phyloP scores from a whole-genome alignment of 345 rosid genomes.

The Corymbia maculata region DNA sequence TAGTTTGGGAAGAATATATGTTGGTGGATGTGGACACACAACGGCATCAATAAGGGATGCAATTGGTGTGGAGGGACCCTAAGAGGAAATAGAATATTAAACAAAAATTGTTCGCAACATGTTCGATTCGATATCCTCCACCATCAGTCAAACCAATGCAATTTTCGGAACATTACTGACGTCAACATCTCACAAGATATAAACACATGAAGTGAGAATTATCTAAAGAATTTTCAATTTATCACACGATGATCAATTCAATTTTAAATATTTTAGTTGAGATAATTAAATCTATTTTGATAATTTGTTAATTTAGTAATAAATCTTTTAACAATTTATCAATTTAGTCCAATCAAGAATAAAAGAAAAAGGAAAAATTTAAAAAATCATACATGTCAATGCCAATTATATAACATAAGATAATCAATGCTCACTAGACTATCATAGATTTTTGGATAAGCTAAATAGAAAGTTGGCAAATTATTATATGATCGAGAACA shows the following conservation, averaged over 20 bases:
- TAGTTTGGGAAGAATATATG: not conserved
- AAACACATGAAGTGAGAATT: rapidly evolving
- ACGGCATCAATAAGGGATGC: not conserved
- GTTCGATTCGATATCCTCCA: not conserved
- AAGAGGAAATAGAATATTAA: not conserved
- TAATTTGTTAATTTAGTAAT: rapidly evolving
- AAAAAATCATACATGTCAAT: no score
- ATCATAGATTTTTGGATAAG: no score
- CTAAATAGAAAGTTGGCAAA: no score
- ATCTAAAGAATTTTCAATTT: no score
- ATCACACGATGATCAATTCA: rapidly evolving
- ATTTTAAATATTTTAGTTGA: rapidly evolving
- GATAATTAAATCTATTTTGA: no score
- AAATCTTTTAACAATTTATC: not conserved
- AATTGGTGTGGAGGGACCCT: not conserved
- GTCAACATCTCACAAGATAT: not conserved
- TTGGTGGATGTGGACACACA: not conserved
- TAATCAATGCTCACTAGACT: rapidly evolving
- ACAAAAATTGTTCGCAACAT: not conserved
- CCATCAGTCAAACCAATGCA: not conserved
- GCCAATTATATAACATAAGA: rapidly evolving
- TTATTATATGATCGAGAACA: not conserved
- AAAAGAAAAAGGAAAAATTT: no score
- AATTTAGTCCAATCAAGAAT: no score
- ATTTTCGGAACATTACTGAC: not conserved